Evolutionary conservation across 441 rosid species (phyloP), one percentile per base, ranked within the genome.

Genomic region (Raphanus hybrid): DNA sequence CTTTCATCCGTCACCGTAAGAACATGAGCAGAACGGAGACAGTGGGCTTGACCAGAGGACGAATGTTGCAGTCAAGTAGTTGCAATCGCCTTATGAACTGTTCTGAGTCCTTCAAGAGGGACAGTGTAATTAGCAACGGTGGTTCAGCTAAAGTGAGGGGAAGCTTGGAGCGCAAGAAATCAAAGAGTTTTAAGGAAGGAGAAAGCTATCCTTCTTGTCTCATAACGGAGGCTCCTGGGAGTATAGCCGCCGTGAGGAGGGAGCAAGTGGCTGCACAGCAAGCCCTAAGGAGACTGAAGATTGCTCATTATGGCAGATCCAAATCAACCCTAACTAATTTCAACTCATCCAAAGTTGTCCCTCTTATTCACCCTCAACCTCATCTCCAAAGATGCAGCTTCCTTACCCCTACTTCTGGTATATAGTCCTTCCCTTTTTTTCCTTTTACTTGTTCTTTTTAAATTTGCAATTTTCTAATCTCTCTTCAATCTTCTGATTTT

Each of bases 301-400:
- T 86, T 76, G 91, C 97, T 50, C 98, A 93, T 71, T 93, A 93
- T 54, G 97, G 98, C 45, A 89, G 97, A 80, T 89, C 93, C 52
- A 91, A 88, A 66, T 90, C 97, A n/a, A 86, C 91, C 34, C 87
- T 83, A 70, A 86, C 82, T 75, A 88, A 82, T 79, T 43, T 83
- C 65, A 82, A 68, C 37, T 67, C 69, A n/a, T 68, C 78, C 27
- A 79, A 74, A 79, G 76, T 83, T 12, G 80, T 78, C 58, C 89
- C 90, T 50, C 60, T 86, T 37, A 73, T 83, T 69, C 10, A 59
- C 35, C 71, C 79, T 70, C 65, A 35, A 14, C 41, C 66, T 52
- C 23, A 65, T 34, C 80, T 75, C 74, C 83, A 64, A 50, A 84
- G 82, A 48, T 93, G 98, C 84, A 90, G 87, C 80, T 93, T 93